Base-by-base conservation (phyloP, 129 eudicot species). In the Gnaphalium uliginosum region DNA sequence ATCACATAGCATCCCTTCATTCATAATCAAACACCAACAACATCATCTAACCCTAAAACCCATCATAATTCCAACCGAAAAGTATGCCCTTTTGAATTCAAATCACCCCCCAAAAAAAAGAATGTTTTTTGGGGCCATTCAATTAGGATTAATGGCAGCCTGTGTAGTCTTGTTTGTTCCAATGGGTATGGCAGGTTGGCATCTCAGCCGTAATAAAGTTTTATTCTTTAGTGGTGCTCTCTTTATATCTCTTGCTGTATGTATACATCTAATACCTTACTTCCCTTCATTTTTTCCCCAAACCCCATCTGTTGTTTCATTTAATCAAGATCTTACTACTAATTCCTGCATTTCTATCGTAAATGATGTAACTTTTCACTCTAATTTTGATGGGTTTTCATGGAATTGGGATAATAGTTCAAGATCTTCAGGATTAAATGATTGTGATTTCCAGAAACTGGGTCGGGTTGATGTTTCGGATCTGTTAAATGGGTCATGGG, bases 101-200 rank as follows among this genome's bases (percentile, higher is more conserved):
- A 53, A 46, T 46, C 53, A 14, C 56, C 56, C 62, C 74, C 4
- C n/a, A 72, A 32, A 26, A 13, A 30, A 69, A 54, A 86, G 3
- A 59, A 82, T 82, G 85, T 82, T 94, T 87, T 61, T 90, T 37
- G 98, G 97, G 73, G 98, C 96, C 84, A 89, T 94, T 80, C 98
- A 91, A 66, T 85, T 90, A 57, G 98, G 98, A 72, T 59, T 88
- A 72, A 74, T 91, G 88, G 98, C 97, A 78, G 98, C 98, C 73
- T 85, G 88, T 50, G 58, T 90, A 6, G 98, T 94, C 23, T 73
- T 94, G 10, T 88, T 94, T 66, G 97, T 94, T 14, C 98, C 98
- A 53, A 89, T 94, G 97, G 97, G 87, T 29, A 85, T 94, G 97
- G 98, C 98, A 8, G 98, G 98, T 9, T 94, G 92, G 93, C 97